These are phyloP conservation scores for Chalciporus sp. DNA, from an alignment of 1,284 basidiomycete species.

Conservation along the genomic window DNA sequence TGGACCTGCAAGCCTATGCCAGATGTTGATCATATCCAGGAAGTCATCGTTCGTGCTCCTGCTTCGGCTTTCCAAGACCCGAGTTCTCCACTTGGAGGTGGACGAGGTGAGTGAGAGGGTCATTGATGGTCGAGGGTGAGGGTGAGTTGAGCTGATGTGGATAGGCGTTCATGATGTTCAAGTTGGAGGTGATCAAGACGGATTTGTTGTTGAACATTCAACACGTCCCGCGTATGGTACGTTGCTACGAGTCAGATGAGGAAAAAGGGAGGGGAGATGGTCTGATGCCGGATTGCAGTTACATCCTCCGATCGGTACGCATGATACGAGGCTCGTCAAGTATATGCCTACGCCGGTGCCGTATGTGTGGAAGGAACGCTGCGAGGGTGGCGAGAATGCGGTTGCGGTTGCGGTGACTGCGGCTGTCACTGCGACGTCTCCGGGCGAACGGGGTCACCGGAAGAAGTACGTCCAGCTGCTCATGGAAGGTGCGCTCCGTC, in stretches of 20 bases:
- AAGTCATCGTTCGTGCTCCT: constrained; percentile 24
- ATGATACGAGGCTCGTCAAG: constrained; percentile 23
- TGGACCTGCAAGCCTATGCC: constrained; percentile 1
- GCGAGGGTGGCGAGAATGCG: background rate
- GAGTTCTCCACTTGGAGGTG: constrained; percentile 28
- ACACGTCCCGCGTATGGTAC: constrained; percentile 24
- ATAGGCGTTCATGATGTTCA: constrained; percentile 18
- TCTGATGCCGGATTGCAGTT: constrained; percentile 15
- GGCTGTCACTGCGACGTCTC: background rate
- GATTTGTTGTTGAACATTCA: constrained; percentile 12
- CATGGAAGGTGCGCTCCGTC: constrained; percentile 25
- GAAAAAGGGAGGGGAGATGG: background rate
- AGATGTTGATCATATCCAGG: constrained; percentile 25
- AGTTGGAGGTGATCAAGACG: constrained; percentile 27
- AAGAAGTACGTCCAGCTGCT: constrained; percentile 26
- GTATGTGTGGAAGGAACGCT: constrained; percentile 27
- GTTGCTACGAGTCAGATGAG: constrained; percentile 1
- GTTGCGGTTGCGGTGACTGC: background rate
- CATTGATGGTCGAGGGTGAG: background rate
- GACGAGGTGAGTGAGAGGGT: constrained; percentile 24
- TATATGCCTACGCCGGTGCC: constrained; percentile 21
- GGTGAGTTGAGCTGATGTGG: too few species aligned
- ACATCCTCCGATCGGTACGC: constrained; percentile 13
- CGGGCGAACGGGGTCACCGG: constrained; percentile 6
- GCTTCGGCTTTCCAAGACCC: constrained; percentile 19